Evolutionary conservation across 2,329 filamentous ascomycete genomes (phyloP).

Genomic region (Microcera coccophila): DNA sequence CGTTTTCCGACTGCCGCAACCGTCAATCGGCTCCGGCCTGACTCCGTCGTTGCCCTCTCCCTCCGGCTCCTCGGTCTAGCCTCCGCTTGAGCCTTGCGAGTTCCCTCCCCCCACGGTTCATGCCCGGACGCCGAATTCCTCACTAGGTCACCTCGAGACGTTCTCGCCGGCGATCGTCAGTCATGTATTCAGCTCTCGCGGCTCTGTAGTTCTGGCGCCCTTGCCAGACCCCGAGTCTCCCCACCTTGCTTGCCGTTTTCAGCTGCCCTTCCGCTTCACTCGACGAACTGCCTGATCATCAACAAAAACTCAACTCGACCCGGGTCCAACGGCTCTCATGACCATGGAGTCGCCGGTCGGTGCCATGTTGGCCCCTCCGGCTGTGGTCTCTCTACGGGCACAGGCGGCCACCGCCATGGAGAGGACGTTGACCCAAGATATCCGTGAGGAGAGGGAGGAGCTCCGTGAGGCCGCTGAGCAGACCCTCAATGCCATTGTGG

Average conservation of each 20-base stretch:
- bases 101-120: slow-evolving; percentile 12
- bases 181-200: slow-evolving; percentile 45
- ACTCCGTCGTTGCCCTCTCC: slow-evolving; percentile 3
- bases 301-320: neutral
- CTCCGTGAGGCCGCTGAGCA: slow-evolving; percentile 93
- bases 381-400: slow-evolving; percentile 49
- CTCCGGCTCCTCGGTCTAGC: slow-evolving; percentile 1
- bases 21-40: slow-evolving; percentile 8
- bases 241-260: slow-evolving; percentile 21
- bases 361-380: slow-evolving; percentile 47
- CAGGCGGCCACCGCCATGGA: slow-evolving; percentile 53
- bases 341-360: slow-evolving; percentile 38
- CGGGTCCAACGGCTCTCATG: slow-evolving; percentile 12
- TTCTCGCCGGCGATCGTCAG: slow-evolving; percentile 31
- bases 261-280: slow-evolving; percentile 5
- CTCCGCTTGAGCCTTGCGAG: too few species aligned
- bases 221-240: slow-evolving; percentile 40
- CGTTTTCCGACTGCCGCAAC: slow-evolving; percentile 1
- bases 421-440: slow-evolving; percentile 76
- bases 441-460: slow-evolving; percentile 88
- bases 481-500: slow-evolving; percentile 92
- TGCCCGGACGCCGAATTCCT: slow-evolving; percentile 11
- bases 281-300: slow-evolving; percentile 12
- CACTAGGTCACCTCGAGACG: slow-evolving; percentile 22
- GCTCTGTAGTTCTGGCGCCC: slow-evolving; percentile 46